Conservation (phyloP, 2,329 filamentous ascomycete genomes). For the Alternaria dauci region DNA sequence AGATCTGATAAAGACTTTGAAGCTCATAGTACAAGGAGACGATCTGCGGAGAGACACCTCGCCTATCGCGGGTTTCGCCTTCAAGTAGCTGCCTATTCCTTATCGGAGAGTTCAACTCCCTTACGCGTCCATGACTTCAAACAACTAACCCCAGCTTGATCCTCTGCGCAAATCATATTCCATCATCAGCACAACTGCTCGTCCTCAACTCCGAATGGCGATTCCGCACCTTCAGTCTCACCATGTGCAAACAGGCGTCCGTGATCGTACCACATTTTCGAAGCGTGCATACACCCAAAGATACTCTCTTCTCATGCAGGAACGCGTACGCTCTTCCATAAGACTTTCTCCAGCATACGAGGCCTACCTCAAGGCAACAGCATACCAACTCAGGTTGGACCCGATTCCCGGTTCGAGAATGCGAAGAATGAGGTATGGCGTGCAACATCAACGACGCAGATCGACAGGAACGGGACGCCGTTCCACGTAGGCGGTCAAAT, state of each 20-base stretch:
- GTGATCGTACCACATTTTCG: neutral
- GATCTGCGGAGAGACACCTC: neutral
- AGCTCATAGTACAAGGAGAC: neutral
- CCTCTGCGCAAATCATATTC: neutral
- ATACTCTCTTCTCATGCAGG: slow-evolving; percentile 3
- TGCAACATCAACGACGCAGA: neutral
- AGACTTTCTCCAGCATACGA: neutral
- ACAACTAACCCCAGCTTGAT: neutral
- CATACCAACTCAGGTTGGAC: neutral
- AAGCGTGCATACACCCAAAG: neutral
- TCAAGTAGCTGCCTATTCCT: neutral
- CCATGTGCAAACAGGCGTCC: neutral
- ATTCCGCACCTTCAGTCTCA: neutral
- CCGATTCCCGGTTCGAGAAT: neutral
- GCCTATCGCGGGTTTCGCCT: neutral
- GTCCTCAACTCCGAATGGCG: neutral
- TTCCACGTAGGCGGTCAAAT: neutral
- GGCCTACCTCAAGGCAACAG: neutral
- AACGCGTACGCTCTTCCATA: slow-evolving; percentile 5
- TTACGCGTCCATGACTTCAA: neutral
- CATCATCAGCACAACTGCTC: neutral
- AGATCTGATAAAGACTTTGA: neutral
- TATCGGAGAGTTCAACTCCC: neutral
- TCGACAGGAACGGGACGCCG: slow-evolving; percentile 8
- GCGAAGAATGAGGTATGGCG: neutral